Conservation (phyloP, 202 grass and related monocot species). For the Bolboschoenoplectus hybrid region DNA sequence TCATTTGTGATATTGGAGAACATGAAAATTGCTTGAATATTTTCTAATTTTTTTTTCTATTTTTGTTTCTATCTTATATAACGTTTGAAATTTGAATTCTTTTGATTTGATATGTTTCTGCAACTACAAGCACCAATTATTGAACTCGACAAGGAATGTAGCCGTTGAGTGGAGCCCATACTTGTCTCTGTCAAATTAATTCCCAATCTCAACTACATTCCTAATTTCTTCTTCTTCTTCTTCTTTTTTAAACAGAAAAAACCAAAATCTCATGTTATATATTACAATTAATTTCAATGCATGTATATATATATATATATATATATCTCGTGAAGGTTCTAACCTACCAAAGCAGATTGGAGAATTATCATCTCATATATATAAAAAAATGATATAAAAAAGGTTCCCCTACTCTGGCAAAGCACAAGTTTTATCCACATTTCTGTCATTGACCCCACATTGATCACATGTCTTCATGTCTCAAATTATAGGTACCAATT, state of each 20-base stretch:
- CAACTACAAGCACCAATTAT: neutral
- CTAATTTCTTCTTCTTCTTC: neutral
- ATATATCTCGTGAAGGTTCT: neutral
- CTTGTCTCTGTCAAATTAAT: neutral
- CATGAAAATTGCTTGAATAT: no score
- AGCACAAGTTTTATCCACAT: neutral
- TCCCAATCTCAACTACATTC: neutral
- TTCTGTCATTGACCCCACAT: conserved; percentile 26
- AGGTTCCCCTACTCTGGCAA: neutral
- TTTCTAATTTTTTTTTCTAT: no score
- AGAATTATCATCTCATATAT: neutral
- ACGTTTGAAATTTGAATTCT: neutral
- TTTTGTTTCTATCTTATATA: no score
- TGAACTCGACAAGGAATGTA: neutral
- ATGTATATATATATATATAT: neutral
- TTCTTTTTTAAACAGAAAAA: neutral
- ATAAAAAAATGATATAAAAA: neutral
- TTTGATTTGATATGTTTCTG: neutral
- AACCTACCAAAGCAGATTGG: neutral
- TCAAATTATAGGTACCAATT: neutral
- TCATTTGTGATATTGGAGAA: no score
- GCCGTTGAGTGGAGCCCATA: conserved; percentile 24
- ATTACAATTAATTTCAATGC: conserved; percentile 1
- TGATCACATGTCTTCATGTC: conserved; percentile 21
- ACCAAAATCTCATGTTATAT: neutral